These are phyloP conservation scores for Leptographium galeiforme DNA, from an alignment of 2,329 filamentous ascomycete species.

Conservation along the genomic window DNA sequence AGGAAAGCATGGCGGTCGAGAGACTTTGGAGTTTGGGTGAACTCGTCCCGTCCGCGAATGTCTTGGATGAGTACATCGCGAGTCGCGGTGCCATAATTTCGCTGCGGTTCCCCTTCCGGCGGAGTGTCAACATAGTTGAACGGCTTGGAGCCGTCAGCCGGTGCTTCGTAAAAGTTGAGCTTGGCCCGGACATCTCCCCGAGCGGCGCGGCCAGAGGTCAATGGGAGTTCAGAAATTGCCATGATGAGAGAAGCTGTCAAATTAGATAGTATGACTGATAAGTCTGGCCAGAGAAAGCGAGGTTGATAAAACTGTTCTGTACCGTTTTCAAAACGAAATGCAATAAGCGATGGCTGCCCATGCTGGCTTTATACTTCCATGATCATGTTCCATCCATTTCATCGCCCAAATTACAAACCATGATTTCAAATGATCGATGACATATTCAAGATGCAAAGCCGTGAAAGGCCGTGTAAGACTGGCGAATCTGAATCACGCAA, in stretches of 20 bases:
- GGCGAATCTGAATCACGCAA: neutral
- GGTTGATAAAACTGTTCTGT: neutral
- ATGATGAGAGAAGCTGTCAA: neutral
- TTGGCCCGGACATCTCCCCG: conserved; percentile 47
- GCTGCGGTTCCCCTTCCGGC: conserved; percentile 44
- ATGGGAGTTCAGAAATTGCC: neutral
- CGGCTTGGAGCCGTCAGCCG: conserved; percentile 43
- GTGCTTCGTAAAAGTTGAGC: conserved; percentile 54
- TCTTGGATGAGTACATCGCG: conserved; percentile 52
- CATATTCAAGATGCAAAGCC: neutral
- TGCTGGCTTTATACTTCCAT: neutral
- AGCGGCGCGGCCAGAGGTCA: conserved; percentile 21
- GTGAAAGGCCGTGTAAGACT: neutral
- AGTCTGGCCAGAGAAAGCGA: too few relatives aligned
- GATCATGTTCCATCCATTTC: neutral
- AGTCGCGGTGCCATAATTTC: conserved; percentile 44
- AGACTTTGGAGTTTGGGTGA: conserved; percentile 11
- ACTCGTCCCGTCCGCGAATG: conserved; percentile 53
- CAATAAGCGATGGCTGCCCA: too few relatives aligned
- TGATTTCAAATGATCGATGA: neutral
- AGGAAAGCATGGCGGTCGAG: conserved; percentile 49
- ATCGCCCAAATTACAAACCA: neutral
- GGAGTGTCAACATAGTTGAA: conserved; percentile 56
- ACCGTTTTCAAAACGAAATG: neutral
- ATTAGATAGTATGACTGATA: too few relatives aligned